Percentiles rank a stretch among this genome's conserved stretches.
Conservation (phyloP, 2,329 filamentous ascomycete species). For the Emergomyces africanus region DNA sequence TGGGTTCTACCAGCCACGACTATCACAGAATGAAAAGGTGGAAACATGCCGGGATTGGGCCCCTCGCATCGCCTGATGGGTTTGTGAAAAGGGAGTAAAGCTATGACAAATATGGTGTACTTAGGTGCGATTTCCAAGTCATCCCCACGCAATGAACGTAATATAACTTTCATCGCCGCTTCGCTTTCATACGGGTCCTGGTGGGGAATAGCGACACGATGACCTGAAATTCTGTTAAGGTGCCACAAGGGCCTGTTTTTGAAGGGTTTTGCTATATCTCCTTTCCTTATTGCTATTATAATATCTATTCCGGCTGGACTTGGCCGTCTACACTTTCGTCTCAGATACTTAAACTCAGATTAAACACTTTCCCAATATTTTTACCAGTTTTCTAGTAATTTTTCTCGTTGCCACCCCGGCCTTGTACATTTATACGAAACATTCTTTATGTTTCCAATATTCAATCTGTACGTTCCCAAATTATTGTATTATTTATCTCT, state of each 20-base stretch:
- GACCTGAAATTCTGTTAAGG: not conserved
- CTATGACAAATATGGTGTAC: not conserved
- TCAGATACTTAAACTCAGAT: too few relatives aligned
- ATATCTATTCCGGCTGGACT: not conserved
- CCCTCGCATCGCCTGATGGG: conserved; percentile 6
- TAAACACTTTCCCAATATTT: not conserved
- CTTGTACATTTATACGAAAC: too few relatives aligned
- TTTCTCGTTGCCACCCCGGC: too few relatives aligned
- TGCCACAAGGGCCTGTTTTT: not conserved
- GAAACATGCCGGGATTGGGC: conserved; percentile 11
- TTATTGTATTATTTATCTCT: not conserved
- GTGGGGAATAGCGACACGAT: not conserved
- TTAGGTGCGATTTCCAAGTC: not conserved
- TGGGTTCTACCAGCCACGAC: conserved; percentile 5
- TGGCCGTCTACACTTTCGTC: too few relatives aligned
- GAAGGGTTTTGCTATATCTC: not conserved
- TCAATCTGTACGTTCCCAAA: too few relatives aligned
- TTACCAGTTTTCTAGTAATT: too few relatives aligned
- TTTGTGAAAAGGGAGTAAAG: conserved; percentile 15
- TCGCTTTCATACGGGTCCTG: too few relatives aligned
- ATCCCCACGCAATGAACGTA: not conserved
- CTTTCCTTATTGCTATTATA: not conserved
- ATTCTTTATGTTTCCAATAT: too few relatives aligned
- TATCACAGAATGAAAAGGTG: conserved; percentile 16
- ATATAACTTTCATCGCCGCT: not conserved